Evolutionary conservation across 129 eudicot species (phyloP).

Genomic region (Centrapalus pauciflorus): DNA sequence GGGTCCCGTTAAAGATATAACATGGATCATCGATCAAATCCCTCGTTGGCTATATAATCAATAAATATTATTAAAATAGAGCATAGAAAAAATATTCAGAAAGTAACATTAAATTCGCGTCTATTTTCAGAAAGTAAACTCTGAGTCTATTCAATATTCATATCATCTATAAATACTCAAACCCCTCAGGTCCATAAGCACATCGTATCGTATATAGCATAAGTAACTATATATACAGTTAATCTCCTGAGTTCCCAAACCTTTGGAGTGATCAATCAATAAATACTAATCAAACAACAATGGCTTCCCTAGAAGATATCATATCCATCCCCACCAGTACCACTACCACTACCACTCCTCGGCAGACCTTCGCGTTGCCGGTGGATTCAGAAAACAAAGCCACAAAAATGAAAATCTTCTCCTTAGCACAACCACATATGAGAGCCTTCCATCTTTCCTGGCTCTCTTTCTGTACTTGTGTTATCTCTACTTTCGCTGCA

Average conservation of each 20-base stretch:
- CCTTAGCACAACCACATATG: constrained; percentile 27
- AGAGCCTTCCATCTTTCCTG: constrained; percentile 35
- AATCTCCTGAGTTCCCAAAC: not conserved
- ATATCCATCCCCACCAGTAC: not conserved
- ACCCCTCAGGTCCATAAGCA: constrained; percentile 19
- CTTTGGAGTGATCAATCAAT: constrained; percentile 1
- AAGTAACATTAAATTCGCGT: too few species aligned
- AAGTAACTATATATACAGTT: constrained; percentile 6
- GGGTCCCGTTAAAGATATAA: too few species aligned
- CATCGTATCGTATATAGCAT: constrained; percentile 7
- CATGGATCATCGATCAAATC: too few species aligned
- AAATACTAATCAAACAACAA: constrained; percentile 14
- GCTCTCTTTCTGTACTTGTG: constrained; percentile 34
- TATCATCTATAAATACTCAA: constrained; percentile 6
- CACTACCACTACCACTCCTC: not conserved
- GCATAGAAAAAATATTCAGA: too few species aligned
- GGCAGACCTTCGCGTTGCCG: constrained; percentile 9
- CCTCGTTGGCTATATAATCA: too few species aligned
- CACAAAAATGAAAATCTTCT: constrained; percentile 22
- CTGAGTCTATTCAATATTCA: not conserved
- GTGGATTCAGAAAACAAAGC: constrained; percentile 32
- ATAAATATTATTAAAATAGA: too few species aligned
- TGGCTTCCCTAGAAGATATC: constrained; percentile 8
- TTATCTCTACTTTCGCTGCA: constrained; percentile 32
- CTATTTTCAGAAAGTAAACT: constrained; percentile 23